A percentile compares a stretch with the other conserved stretches of the same genome.
phyloP scores from a whole-genome alignment of 768 basidiomycete species.

The Brasilioporus rufonigricans region DNA sequence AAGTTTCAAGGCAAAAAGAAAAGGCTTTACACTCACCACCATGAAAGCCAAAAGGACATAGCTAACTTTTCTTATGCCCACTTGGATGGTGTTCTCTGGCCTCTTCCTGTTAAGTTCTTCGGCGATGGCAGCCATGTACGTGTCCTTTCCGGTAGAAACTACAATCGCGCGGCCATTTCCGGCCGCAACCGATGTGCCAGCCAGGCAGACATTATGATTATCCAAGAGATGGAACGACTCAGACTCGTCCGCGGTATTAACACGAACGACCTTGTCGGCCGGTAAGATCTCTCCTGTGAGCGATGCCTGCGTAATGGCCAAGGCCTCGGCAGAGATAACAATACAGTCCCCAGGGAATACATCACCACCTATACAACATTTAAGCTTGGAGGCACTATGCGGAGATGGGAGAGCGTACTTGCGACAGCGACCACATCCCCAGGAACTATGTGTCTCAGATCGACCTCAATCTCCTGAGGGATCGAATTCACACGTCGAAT shows the following conservation, averaged over 20 bases:
- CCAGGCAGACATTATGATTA: conserved; percentile 33
- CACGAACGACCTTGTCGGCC: conserved; percentile 29
- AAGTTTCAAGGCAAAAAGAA: not conserved
- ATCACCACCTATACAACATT: conserved; percentile 25
- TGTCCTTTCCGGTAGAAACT: conserved; percentile 31
- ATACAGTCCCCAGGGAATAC: conserved; percentile 38
- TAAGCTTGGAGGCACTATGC: not conserved
- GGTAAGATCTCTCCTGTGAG: conserved; percentile 37
- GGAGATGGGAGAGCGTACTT: conserved; percentile 15
- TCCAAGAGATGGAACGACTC: conserved; percentile 30
- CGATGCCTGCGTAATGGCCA: conserved; percentile 35
- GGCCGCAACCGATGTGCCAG: conserved; percentile 34
- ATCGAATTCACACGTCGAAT: conserved; percentile 24
- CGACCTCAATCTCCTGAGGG: conserved; percentile 29
- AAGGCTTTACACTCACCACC: conserved; percentile 17
- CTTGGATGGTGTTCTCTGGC: conserved; percentile 34
- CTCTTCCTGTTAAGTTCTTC: conserved; percentile 31
- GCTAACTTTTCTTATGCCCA: conserved; percentile 33
- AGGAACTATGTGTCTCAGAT: conserved; percentile 31
- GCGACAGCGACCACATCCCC: conserved; percentile 33
- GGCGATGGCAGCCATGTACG: conserved; percentile 36
- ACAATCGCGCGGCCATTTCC: conserved; percentile 33
- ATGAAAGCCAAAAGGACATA: conserved; percentile 33
- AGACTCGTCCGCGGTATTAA: conserved; percentile 11
- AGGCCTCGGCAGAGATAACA: conserved; percentile 32